Base-by-base conservation (phyloP, 495 filamentous ascomycete species). In the Annulohypoxylon nitens region DNA sequence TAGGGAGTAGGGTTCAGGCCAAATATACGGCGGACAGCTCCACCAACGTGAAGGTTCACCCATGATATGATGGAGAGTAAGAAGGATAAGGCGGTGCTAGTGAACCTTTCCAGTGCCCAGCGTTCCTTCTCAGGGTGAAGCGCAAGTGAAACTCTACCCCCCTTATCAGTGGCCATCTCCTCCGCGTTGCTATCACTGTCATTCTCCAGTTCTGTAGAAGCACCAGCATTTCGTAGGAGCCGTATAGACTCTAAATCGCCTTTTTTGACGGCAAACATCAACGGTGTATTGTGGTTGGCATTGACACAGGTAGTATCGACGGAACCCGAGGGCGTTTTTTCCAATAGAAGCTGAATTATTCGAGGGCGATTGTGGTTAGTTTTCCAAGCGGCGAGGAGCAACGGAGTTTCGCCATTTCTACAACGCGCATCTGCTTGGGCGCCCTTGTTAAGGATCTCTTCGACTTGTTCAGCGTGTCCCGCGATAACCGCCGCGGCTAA, bases 201-300 rank as follows among this genome's bases (percentile, higher is more conserved):
- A 55, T 55, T 33, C 26, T 55, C 30, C 23, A 55, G 5, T 12
- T 23, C 25, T 26, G 57, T 11, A 16, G 48, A 37, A 23, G 63
- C 63, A 12, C 39, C 53, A 23, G 63, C 63, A 3, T 47, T 66
- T 26, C 63, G 63, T 12, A 66, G 16, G n/a, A 66, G 18, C 14
- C 53, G 55, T 50, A 66, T 66, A 20, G 63, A 66, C 18, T 66
- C 63, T 10, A 66, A 3, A 57, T 66, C 63, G 47, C 18, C 23
- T 10, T 66, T 41, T 18, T 55, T 5, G 3, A 66, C 54, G 12
- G 63, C 63, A 51, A 55, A 66, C 63, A 66, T 66, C 48, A 66
- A 34, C 2, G 63, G 48, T 12, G 63, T 66, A 3, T 66, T 55
- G 14, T 66, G 55, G 12, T 25, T n/a, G 5, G 50, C 63, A 12